Base-by-base conservation (phyloP, 345 rosid genomes). In the Populus davidiana region DNA sequence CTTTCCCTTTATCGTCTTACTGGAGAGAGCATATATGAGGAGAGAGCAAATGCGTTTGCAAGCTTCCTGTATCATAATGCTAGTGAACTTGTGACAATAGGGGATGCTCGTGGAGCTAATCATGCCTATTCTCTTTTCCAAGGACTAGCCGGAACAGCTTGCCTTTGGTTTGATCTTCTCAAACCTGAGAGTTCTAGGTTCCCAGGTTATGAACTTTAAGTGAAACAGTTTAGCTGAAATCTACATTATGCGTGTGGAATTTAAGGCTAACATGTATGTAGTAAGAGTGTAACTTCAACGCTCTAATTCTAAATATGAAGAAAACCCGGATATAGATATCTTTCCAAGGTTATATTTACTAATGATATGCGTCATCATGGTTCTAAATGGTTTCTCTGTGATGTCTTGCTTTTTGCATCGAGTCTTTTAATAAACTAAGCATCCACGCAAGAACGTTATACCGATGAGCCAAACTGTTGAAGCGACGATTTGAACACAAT, bases 31-130 rank as follows among this genome's bases (percentile, higher is more conserved):
- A 62, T 95, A 33, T 93, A 95, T 6, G 87, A 85, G 77, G 93
- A 93, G 76, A 86, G 98, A 72, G 96, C 98, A 1, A 90, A 85
- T 78, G 93, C 92, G 0, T 93, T 95, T 36, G 92, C 92, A 5
- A 85, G 90, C 86, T 93, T 82, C 88, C 77, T 93, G 81, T 88
- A 85, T 74, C 89, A 82, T 47, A 85, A 90, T 75, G 86, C 85
- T 2, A 73, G 50, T 43, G 80, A 84, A 50, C 81, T 83, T 0
- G 82, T 78, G 33, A 74, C 65, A 6, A 12, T 29, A 0, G 86
- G 63, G 52, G 78, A 70, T 77, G 78, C 33, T 2, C 14, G 35
- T 1, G 81, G 75, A n/a, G 72, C 59, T 11, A 89, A 82, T 17
- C 80, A 81, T 39, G 87, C 85, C 61, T 90, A 75, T 75, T 91